Conservation (phyloP, 371 early-diverging fungal species). For the Saksenaea oblongispora region DNA sequence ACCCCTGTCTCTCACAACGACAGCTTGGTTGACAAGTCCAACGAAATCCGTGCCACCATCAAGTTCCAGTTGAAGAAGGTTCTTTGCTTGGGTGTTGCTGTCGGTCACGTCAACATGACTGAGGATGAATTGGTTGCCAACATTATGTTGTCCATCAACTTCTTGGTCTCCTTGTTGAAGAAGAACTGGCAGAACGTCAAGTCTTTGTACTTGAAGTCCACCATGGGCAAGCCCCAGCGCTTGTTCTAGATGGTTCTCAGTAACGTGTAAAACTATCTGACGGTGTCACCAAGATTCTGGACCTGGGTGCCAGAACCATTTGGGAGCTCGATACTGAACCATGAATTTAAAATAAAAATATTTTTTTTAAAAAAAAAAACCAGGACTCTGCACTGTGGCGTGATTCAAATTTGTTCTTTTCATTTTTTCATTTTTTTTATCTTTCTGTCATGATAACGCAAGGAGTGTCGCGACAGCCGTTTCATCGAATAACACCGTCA, state of each 20-base stretch:
- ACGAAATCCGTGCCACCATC: slow-evolving; percentile 96
- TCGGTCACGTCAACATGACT: slow-evolving; percentile 96
- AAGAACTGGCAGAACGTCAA: slow-evolving; percentile 99
- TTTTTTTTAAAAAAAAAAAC: not conserved
- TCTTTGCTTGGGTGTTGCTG: slow-evolving; percentile 97
- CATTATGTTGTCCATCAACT: slow-evolving; percentile 98
- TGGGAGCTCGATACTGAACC: slow-evolving; percentile 11
- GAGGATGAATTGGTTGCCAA: slow-evolving; percentile 96
- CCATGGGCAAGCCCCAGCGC: slow-evolving; percentile 95
- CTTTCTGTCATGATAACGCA: not conserved
- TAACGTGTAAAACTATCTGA: slow-evolving; percentile 17
- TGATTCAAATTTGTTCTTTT: not conserved
- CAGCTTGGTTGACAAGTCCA: slow-evolving; percentile 88
- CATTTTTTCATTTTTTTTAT: not conserved
- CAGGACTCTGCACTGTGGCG: not conserved
- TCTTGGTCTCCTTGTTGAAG: slow-evolving; percentile 97
- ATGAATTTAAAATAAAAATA: not conserved
- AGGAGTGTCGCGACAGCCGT: not conserved
- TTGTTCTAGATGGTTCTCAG: slow-evolving; percentile 62
- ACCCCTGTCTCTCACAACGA: slow-evolving; percentile 95
- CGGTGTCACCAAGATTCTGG: slow-evolving; percentile 16
- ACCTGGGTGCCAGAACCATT: slow-evolving; percentile 17
- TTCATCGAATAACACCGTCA: not conserved
- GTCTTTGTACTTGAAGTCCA: slow-evolving; percentile 97
- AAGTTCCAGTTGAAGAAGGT: slow-evolving; percentile 99